Evolutionary conservation across 192 early-diverging fungal species (phyloP).

Genomic region (Coemansia sp.): DNA sequence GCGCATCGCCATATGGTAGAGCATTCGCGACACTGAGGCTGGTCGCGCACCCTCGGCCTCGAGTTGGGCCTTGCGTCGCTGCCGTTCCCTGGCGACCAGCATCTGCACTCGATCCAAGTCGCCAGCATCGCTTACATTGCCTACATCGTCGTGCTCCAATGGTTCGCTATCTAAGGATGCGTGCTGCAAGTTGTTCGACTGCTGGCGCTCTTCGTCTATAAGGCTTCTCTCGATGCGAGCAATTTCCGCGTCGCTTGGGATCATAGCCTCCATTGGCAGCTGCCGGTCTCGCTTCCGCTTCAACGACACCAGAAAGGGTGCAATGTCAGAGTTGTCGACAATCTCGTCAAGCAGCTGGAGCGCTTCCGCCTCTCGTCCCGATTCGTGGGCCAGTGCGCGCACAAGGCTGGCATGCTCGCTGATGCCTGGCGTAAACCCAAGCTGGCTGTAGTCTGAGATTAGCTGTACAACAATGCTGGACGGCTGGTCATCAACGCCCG

Average conservation of each 20-base stretch:
- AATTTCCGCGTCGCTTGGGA: constrained; percentile 47
- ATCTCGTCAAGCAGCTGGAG: constrained; percentile 45
- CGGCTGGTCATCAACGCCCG: constrained; percentile 7
- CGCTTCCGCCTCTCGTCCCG: constrained; percentile 35
- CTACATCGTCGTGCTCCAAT: background rate
- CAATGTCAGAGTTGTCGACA: constrained; percentile 37
- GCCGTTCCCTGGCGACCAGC: constrained; percentile 25
- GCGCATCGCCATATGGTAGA: constrained; percentile 51
- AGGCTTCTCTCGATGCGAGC: constrained; percentile 31
- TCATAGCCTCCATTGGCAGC: constrained; percentile 9
- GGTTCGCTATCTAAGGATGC: background rate
- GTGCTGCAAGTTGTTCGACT: background rate
- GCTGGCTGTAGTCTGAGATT: constrained; percentile 31
- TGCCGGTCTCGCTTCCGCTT: background rate
- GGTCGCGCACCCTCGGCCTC: background rate
- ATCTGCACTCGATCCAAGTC: constrained; percentile 21
- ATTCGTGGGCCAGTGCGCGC: constrained; percentile 34
- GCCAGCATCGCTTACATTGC: background rate
- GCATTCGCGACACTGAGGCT: constrained; percentile 20
- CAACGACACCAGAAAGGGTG: constrained; percentile 22
- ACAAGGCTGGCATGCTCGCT: constrained; percentile 45
- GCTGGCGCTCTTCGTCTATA: constrained; percentile 5
- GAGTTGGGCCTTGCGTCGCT: constrained; percentile 4
- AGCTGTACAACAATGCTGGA: constrained; percentile 26
- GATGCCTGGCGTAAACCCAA: constrained; percentile 24